A percentile compares a stretch with the other conserved stretches of the same genome.
These are phyloP conservation scores for Passiflora organensis DNA, from an alignment of 345 rosid species.

Conservation along the genomic window DNA sequence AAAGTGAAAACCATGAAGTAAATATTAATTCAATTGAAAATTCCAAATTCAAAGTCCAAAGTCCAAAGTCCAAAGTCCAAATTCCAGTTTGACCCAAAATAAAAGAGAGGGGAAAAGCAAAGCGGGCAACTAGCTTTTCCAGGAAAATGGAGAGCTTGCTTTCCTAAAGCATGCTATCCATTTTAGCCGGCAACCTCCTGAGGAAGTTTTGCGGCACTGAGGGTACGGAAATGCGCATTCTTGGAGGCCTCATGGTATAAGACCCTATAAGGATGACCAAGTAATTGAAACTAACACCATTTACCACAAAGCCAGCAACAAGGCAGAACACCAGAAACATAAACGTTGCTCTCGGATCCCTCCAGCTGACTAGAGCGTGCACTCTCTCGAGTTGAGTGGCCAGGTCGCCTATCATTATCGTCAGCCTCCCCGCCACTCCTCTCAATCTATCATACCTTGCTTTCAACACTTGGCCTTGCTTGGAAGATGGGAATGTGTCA, in stretches of 20 bases:
- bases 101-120: too few relatives aligned
- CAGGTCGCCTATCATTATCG: conserved; percentile 4
- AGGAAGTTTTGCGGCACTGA: conserved; percentile 4
- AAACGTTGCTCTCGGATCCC: conserved; percentile 3
- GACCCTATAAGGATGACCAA: not conserved
- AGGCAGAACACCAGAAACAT: conserved; percentile 4
- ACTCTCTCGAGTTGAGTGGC: conserved; percentile 11
- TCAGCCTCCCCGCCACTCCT: conserved; percentile 35
- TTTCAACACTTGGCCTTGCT: conserved; percentile 2
- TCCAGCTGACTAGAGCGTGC: conserved; percentile 5
- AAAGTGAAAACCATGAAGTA: too few relatives aligned
- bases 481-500: conserved; percentile 39
- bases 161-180: not conserved
- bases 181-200: conserved; percentile 8
- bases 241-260: conserved; percentile 6
- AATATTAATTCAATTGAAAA: too few relatives aligned
- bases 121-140: too few relatives aligned
- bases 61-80: too few relatives aligned
- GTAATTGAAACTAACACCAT: not conserved
- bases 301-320: not conserved
- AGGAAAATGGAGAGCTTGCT: too few relatives aligned
- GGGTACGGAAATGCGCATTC: not conserved
- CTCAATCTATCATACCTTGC: conserved; percentile 37
- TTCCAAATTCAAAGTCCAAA: too few relatives aligned
- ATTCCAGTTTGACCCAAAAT: too few relatives aligned